Evolutionary conservation across 2,329 filamentous ascomycete species (phyloP).

Genomic region (Aciculosporium take): DNA sequence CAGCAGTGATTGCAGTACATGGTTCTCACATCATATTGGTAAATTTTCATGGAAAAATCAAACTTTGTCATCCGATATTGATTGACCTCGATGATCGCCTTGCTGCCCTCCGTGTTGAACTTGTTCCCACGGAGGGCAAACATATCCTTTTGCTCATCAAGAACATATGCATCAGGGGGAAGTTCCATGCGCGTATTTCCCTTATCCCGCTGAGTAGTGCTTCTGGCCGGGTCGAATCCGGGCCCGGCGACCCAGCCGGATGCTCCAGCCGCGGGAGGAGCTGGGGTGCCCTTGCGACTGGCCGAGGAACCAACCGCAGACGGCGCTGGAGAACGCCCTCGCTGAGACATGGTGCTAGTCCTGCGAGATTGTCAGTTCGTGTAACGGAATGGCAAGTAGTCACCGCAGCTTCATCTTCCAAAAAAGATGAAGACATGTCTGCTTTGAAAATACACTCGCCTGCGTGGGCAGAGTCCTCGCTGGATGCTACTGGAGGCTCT

Average conservation of each 20-base stretch:
- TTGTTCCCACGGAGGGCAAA: slow-evolving; percentile 21
- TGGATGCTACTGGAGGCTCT: no score
- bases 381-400: background rate
- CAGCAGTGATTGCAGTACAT: no score
- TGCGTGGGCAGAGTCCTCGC: background rate
- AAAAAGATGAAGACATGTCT: background rate
- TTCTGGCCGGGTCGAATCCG: slow-evolving; percentile 31
- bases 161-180: slow-evolving; percentile 40
- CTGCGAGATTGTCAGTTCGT: background rate
- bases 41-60: slow-evolving; percentile 44
- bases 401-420: background rate
- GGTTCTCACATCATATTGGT: slow-evolving; percentile 70
- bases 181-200: slow-evolving; percentile 39
- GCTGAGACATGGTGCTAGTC: slow-evolving; percentile 18
- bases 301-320: slow-evolving; percentile 4
- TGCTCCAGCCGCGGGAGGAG: slow-evolving; percentile 2
- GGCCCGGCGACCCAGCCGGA: slow-evolving; percentile 16
- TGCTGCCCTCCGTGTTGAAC: slow-evolving; percentile 44
- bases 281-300: background rate
- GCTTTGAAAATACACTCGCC: background rate
- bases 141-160: slow-evolving; percentile 18
- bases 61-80: slow-evolving; percentile 54
- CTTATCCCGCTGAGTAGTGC: slow-evolving; percentile 16
- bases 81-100: slow-evolving; percentile 50
- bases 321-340: slow-evolving; percentile 15